These are phyloP conservation scores for Candida ascalaphidarum DNA, from an alignment of 805 yeast species.

Conservation along the genomic window DNA sequence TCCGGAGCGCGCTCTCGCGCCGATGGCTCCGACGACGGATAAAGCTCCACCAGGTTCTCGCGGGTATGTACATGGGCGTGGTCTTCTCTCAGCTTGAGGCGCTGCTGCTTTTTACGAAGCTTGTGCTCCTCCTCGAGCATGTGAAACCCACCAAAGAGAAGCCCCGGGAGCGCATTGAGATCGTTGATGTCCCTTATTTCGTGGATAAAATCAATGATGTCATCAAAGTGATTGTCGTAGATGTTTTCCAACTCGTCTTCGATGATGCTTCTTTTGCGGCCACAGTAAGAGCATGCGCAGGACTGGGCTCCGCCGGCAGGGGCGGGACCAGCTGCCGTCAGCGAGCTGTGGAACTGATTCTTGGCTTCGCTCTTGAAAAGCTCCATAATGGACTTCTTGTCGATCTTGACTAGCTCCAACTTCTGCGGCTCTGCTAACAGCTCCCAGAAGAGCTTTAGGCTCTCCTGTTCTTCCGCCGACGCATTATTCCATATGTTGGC, in stretches of 20 bases:
- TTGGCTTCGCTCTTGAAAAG: constrained; percentile 42
- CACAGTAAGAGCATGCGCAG: constrained; percentile 75
- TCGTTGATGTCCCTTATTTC: constrained; percentile 30
- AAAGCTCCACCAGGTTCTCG: too few relatives aligned
- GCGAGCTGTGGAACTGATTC: constrained; percentile 1
- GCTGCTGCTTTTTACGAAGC: constrained; percentile 17
- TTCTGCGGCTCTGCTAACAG: constrained; percentile 53
- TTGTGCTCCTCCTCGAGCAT: constrained; percentile 25
- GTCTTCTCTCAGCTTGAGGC: background rate
- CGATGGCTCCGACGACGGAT: too few relatives aligned
- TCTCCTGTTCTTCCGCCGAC: constrained; percentile 41
- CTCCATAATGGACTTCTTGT: constrained; percentile 59
- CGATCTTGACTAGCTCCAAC: constrained; percentile 52
- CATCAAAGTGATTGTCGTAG: constrained; percentile 60
- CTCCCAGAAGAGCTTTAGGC: constrained; percentile 57
- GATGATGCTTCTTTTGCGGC: constrained; percentile 59
- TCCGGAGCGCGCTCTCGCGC: too few relatives aligned
- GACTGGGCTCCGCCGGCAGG: constrained; percentile 3
- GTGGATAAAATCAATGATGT: constrained; percentile 27
- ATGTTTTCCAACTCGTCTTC: constrained; percentile 72
- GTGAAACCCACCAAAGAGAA: constrained; percentile 27
- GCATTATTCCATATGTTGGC: constrained; percentile 39
- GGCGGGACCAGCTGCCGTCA: constrained; percentile 2
- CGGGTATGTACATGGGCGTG: too few relatives aligned
- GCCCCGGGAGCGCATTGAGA: constrained; percentile 24